Base-by-base conservation (phyloP, 805 yeast species). In the Wickerhamiella dianesei region DNA sequence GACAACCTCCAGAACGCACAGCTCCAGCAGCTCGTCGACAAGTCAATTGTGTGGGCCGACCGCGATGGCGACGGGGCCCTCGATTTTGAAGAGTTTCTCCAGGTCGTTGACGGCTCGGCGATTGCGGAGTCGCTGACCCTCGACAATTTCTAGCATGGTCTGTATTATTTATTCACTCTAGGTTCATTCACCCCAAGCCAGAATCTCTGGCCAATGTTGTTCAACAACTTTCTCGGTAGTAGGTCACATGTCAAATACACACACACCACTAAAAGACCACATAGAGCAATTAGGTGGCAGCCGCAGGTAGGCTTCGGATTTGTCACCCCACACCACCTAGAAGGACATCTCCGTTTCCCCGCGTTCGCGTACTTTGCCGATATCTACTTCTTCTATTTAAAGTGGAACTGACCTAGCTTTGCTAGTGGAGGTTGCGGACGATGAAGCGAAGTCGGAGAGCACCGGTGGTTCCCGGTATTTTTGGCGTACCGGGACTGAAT, bases 21-120 rank as follows among this genome's bases (percentile, higher is more conserved):
- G 58, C 71, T 92, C 47, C 99, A 92, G 63, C 97, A 94, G 64
- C 76, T 92, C 45, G 96, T 89, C n/a, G 97, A 92, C 63, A 79
- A 94, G 64, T 87, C 98, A 0, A 87, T 94, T 53, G 77, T 86
- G 78, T 96, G 89, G 62, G 88, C 86, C 44, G 97, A 88, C 59
- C 57, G 63, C 22, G 95, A 88, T 56, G 88, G 89, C 1, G 96
- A 87, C 59, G 94, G 95, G 1, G 77, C 74, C 55, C 67, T 92
- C 50, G 79, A 81, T 50, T 92, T 87, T 60, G 86, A 77, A 35
- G 99, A 92, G 70, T 92, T 92, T 64, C 77, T 76, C 54, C 72
- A 71, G 45, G 53, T 62, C 41, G 68, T 69, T 8, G 64, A 64
- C 43, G 61, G 57, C 40, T 60, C 68, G 18, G 62, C 64, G 41